A percentile compares a stretch with the other conserved stretches of the same genome.
phyloP scores from a whole-genome alignment of 257 asterid genomes.

The Schizonepeta tenuifolia region DNA sequence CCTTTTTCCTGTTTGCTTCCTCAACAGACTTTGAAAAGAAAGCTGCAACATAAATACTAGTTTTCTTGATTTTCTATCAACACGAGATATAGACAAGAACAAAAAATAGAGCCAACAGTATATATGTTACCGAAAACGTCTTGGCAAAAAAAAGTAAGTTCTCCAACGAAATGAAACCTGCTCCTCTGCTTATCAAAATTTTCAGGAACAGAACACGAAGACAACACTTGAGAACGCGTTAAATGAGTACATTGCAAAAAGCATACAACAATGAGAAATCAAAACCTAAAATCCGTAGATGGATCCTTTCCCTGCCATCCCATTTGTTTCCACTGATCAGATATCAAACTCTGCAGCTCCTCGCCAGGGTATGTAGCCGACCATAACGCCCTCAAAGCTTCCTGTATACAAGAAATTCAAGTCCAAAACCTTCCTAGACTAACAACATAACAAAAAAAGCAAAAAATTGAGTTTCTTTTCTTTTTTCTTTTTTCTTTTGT shows the following conservation, averaged over 20 bases:
- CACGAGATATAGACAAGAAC: too few relatives aligned
- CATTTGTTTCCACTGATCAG: slow-evolving; percentile 95
- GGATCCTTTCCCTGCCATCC: slow-evolving; percentile 99
- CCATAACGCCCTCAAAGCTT: slow-evolving; percentile 86
- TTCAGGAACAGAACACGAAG: slow-evolving; percentile 4
- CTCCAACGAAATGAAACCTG: slow-evolving; percentile 87
- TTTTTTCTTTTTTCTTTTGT: neutral
- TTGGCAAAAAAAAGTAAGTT: slow-evolving; percentile 80
- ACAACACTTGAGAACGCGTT: neutral
- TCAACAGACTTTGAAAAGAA: slow-evolving; percentile 71
- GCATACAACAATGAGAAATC: neutral
- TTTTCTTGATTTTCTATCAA: neutral
- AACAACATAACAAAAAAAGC: neutral
- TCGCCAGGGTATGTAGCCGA: slow-evolving; percentile 73
- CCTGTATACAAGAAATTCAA: slow-evolving; percentile 37
- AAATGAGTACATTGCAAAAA: neutral
- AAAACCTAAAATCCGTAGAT: slow-evolving; percentile 85
- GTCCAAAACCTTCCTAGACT: neutral
- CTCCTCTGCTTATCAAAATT: slow-evolving; percentile 60
- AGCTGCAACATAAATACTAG: slow-evolving; percentile 35
- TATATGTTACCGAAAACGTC: slow-evolving; percentile 65
- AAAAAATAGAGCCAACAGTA: slow-evolving; percentile 1
- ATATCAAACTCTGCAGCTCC: slow-evolving; percentile 69
- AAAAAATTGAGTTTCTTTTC: neutral
- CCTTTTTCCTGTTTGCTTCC: slow-evolving; percentile 77